Evolutionary conservation across 352 stramenopile genomes (phyloP), one percentile per base, ranked within the genome.

Genomic region (Globisporangium viniferum): DNA sequence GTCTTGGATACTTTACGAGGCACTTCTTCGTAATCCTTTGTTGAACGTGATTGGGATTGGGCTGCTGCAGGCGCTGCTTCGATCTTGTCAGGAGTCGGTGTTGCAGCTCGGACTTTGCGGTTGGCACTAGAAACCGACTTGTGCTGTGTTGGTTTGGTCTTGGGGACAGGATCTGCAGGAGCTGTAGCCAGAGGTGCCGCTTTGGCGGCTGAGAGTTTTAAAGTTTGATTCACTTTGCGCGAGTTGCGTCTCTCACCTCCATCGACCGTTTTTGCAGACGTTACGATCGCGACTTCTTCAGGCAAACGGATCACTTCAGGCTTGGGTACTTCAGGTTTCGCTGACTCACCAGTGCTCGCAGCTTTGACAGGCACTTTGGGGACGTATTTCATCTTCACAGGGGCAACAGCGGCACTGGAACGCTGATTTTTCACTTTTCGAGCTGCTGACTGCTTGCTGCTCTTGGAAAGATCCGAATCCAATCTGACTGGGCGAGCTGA

Each of bases 381-480:
- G 6, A 62, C 33, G n/a, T 62, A 62, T 39, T 62, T 62, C 53
- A 39, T 59, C 56, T 49, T 62, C 56, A 62, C 33, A 14, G 56
- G 33, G 27, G 24, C 10, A 33, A 15, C 56, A 33, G 12, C 24
- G 6, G 7, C 15, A 5, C 56, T 62, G 20, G 56, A 49, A 24
- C 33, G 56, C n/a, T 49, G 33, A 14, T 6, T 4, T 22, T 49
- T 49, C 33, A 6, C 55, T 49, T 33, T 41, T 62, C 12, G 56
- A 14, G 33, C 12, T 49, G n/a, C 18, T 6, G n/a, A 27, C 10
- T 49, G n/a, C 0, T 31, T 14, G 3, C 3, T 15, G 9, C 3
- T 15, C 18, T 18, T 9, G 20, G 33, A 29, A 46, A 10, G 2
- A 15, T 61, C 56, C 6, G 56, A 61, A 5, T 31, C n/a, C 3